Conservation (phyloP, 1,139 yeast genomes). For the Candida freyschussii region DNA sequence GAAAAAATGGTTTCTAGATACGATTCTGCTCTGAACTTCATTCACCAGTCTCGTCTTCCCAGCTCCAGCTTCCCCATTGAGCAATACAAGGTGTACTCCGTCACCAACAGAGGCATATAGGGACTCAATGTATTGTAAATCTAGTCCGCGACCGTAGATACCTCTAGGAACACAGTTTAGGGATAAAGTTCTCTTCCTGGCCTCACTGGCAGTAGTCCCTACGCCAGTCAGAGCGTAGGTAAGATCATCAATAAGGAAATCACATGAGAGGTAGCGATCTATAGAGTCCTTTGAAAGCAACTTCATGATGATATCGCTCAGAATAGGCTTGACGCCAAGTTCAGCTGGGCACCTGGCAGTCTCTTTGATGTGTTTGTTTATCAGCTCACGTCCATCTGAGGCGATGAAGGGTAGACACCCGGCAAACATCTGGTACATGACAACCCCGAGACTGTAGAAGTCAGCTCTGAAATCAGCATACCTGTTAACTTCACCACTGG, state of each 20-base stretch:
- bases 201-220: constrained; percentile 1
- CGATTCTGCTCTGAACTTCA: constrained; percentile 37
- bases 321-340: constrained; percentile 12
- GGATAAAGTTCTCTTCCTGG: constrained; percentile 1
- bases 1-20: constrained; percentile 36
- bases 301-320: constrained; percentile 41
- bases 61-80: constrained; percentile 43
- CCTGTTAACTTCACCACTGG: constrained; percentile 38
- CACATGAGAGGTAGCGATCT: constrained; percentile 38
- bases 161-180: constrained; percentile 27
- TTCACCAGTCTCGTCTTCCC: constrained; percentile 46
- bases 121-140: constrained; percentile 28
- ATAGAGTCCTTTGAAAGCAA: constrained; percentile 41
- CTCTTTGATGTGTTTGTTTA: constrained; percentile 40
- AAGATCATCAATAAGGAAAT: constrained; percentile 38
- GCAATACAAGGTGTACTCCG: constrained; percentile 32
- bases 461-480: constrained; percentile 48
- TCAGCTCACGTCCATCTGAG: constrained; percentile 38
- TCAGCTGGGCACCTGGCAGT: constrained; percentile 30
- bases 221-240: constrained; percentile 19
- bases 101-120: constrained; percentile 27
- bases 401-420: constrained; percentile 45
- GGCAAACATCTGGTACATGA: constrained; percentile 44
- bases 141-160: constrained; percentile 37
- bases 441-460: constrained; percentile 47